Conservation (phyloP, 1,284 basidiomycete genomes). For the Trametes versicolor region DNA sequence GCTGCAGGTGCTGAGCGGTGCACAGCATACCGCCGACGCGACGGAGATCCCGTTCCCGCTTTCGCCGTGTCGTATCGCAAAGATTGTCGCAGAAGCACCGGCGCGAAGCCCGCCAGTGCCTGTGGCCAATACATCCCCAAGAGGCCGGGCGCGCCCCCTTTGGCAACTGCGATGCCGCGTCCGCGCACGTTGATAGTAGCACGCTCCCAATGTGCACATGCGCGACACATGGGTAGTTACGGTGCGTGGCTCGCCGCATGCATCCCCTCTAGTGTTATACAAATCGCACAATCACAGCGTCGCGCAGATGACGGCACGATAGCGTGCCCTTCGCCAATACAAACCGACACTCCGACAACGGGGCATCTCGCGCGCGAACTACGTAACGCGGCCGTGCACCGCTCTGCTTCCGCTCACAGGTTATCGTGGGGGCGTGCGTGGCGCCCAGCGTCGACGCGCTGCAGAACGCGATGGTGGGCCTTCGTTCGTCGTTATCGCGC, state of each 20-base stretch:
- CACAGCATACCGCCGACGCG: background rate
- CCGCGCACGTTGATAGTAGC: constrained; percentile 2
- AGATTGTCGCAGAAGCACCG: constrained; percentile 14
- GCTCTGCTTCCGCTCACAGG: constrained; percentile 14
- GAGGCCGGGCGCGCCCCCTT: background rate
- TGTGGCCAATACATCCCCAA: background rate
- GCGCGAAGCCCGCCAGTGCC: constrained; percentile 4
- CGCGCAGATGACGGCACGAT: constrained; percentile 7
- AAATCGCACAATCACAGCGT: background rate
- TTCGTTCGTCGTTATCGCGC: constrained; percentile 19
- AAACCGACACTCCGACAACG: background rate
- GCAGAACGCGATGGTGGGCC: background rate
- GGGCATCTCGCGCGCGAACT: background rate
- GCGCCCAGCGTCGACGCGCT: background rate
- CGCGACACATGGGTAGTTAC: no score
- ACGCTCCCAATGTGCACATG: background rate
- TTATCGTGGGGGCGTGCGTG: constrained; percentile 2
- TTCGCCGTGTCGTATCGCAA: constrained; percentile 9
- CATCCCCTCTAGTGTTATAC: background rate
- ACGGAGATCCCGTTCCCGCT: constrained; percentile 3
- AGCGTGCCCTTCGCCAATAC: background rate
- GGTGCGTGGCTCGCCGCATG: background rate
- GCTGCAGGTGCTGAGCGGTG: background rate
- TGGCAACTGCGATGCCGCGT: background rate
- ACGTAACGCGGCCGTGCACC: constrained; percentile 14